Evolutionary conservation across 805 yeast genomes (phyloP).

Genomic region (Yamadazyma scolyti): DNA sequence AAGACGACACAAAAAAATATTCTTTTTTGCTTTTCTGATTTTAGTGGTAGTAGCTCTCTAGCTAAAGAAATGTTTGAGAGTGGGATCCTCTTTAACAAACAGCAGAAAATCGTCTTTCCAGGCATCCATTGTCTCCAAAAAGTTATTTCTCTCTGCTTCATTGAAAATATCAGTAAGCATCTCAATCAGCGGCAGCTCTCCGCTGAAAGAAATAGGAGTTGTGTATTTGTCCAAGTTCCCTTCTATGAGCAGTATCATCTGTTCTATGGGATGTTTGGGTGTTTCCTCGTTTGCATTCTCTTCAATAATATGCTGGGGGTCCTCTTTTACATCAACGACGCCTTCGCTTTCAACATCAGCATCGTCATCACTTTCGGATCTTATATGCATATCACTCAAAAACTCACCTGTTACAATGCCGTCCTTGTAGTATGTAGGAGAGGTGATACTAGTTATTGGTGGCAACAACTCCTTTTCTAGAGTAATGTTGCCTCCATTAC

Average conservation of each 20-base stretch:
- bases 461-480: neutral
- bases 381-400: neutral
- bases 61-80: conserved; percentile 4
- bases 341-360: neutral
- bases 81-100: conserved; percentile 7
- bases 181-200: neutral
- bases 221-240: neutral
- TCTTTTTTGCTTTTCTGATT: no score
- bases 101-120: neutral
- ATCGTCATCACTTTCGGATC: neutral
- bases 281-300: no score
- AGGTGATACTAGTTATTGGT: conserved; percentile 3
- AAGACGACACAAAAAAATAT: no score
- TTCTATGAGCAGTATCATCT: no score
- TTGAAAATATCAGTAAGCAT: conserved; percentile 1
- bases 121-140: no score
- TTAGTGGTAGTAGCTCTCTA: no score
- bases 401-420: neutral
- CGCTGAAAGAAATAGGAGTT: neutral
- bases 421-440: conserved; percentile 2
- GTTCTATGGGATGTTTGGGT: no score
- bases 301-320: no score
- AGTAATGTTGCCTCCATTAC: no score
- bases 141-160: conserved; percentile 3
- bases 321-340: neutral